Evolutionary conservation across 2,329 filamentous ascomycete genomes (phyloP).

Genomic region (Cryphonectria japonica): DNA sequence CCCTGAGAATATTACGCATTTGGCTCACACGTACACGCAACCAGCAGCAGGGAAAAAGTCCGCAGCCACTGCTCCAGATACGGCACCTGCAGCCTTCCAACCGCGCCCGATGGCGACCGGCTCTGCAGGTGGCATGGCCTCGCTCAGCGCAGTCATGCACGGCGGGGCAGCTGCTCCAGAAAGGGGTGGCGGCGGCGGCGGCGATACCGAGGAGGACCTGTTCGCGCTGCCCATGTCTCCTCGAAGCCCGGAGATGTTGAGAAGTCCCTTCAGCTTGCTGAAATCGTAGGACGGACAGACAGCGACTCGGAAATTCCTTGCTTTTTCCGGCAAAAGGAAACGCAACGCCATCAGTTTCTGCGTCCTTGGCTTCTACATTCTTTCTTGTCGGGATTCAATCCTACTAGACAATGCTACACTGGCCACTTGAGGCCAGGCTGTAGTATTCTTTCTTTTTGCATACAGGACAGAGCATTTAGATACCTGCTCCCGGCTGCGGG

Average conservation of each 20-base stretch:
- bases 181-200: constrained; percentile 52
- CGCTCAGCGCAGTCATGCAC: constrained; percentile 47
- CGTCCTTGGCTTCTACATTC: constrained; percentile 13
- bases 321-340: background rate
- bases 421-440: constrained; percentile 14
- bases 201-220: constrained; percentile 74
- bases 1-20: constrained; percentile 14
- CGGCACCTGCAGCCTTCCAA: constrained; percentile 60
- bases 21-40: constrained; percentile 37
- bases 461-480: constrained; percentile 27
- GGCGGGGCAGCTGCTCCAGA: constrained; percentile 38
- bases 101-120: constrained; percentile 35
- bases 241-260: constrained; percentile 81
- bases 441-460: constrained; percentile 17
- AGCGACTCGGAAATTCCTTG: background rate
- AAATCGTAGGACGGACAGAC: constrained; percentile 21
- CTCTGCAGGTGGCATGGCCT: constrained; percentile 38
- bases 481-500: constrained; percentile 27
- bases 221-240: constrained; percentile 89
- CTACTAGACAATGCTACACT: constrained; percentile 17
- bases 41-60: constrained; percentile 22
- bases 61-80: constrained; percentile 38
- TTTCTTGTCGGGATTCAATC: constrained; percentile 6
- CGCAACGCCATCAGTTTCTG: background rate
- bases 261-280: constrained; percentile 74